phyloP scores from a whole-genome alignment of 306 rosid genomes.

The Elaeagnus macrophylla region DNA sequence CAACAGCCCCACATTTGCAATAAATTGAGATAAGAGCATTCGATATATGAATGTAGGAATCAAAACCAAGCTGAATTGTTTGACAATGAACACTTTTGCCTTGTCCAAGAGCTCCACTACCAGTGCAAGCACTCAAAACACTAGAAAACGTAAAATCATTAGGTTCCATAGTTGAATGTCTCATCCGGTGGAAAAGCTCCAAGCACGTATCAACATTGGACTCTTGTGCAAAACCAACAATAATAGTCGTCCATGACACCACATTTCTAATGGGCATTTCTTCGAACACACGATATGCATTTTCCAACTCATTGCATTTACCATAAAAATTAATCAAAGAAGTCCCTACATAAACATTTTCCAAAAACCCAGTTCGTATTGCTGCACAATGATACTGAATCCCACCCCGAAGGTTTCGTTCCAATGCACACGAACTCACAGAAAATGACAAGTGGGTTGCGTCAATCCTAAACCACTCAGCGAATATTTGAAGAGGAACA shows the following conservation, averaged over 20 bases:
- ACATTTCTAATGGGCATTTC: constrained; percentile 74
- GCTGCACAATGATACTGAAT: constrained; percentile 65
- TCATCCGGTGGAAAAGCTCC: constrained; percentile 55
- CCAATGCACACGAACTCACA: constrained; percentile 45
- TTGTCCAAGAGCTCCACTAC: constrained; percentile 75
- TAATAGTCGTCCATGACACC: constrained; percentile 76
- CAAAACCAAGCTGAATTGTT: constrained; percentile 49
- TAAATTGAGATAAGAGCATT: constrained; percentile 81
- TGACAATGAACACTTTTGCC: constrained; percentile 66
- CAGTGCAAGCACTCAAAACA: constrained; percentile 64
- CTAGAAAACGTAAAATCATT: constrained; percentile 61
- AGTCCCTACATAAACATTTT: constrained; percentile 68
- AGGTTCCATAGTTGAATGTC: constrained; percentile 30
- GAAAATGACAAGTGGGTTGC: constrained; percentile 44
- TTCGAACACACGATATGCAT: constrained; percentile 44
- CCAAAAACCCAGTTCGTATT: constrained; percentile 43
- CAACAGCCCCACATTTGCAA: constrained; percentile 63
- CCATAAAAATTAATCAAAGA: constrained; percentile 61
- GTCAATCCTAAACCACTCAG: constrained; percentile 28
- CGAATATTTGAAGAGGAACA: constrained; percentile 7
- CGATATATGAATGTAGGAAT: constrained; percentile 35
- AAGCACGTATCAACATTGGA: constrained; percentile 52
- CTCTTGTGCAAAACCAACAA: constrained; percentile 64
- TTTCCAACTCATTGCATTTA: constrained; percentile 36
- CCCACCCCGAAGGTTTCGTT: constrained; percentile 43